Evolutionary conservation across 1,284 basidiomycete species (phyloP).

Genomic region (Boletus sp.): DNA sequence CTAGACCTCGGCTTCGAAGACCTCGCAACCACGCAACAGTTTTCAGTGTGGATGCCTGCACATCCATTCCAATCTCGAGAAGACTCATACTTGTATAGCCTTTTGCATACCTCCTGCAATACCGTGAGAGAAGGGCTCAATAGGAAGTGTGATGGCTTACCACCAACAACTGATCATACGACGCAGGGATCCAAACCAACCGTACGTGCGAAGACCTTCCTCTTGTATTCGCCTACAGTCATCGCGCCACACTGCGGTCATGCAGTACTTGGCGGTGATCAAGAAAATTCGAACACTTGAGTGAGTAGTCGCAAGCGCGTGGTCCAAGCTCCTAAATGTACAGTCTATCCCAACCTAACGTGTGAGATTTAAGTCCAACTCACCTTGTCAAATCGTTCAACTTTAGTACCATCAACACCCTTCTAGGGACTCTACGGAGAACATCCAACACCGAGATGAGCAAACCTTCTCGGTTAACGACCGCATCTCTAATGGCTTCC

Average conservation of each 20-base stretch:
- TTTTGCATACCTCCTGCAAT: slow-evolving; percentile 54
- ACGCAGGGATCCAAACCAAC: slow-evolving; percentile 47
- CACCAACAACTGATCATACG: slow-evolving; percentile 66
- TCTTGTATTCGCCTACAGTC: slow-evolving; percentile 58
- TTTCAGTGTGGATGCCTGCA: slow-evolving; percentile 58
- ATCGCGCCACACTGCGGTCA: slow-evolving; percentile 79
- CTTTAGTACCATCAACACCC: slow-evolving; percentile 86
- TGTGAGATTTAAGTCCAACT: slow-evolving; percentile 21
- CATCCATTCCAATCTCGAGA: slow-evolving; percentile 64
- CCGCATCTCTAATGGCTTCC: slow-evolving; percentile 75
- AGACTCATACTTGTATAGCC: slow-evolving; percentile 49
- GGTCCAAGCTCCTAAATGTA: slow-evolving; percentile 57
- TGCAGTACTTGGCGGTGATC: slow-evolving; percentile 89
- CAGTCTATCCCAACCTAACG: background rate
- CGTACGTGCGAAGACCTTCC: slow-evolving; percentile 40
- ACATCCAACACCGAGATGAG: slow-evolving; percentile 82
- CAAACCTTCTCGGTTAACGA: slow-evolving; percentile 77
- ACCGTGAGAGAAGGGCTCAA: slow-evolving; percentile 9
- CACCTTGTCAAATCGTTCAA: slow-evolving; percentile 79
- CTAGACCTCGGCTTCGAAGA: slow-evolving; percentile 50
- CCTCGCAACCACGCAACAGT: slow-evolving; percentile 65
- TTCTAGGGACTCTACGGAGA: slow-evolving; percentile 75
- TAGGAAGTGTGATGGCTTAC: slow-evolving; percentile 36
- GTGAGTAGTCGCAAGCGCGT: slow-evolving; percentile 71
- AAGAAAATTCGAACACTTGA: slow-evolving; percentile 84